Evolutionary conservation across 768 basidiomycete genomes (phyloP).

Genomic region (Asterophora lycoperdoides): DNA sequence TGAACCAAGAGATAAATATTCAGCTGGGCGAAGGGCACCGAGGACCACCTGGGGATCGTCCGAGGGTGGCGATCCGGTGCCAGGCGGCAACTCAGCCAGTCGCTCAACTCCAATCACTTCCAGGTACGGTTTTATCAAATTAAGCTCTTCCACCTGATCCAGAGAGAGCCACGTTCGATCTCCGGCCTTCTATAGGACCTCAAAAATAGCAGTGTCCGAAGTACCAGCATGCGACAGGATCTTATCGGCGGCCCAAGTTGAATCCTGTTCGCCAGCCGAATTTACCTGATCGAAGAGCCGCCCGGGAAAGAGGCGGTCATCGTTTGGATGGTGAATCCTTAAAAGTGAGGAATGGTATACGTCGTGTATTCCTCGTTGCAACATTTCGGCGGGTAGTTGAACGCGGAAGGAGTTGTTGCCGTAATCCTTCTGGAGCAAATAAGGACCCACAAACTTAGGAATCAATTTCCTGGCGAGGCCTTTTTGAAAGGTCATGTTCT

Average conservation of each 20-base stretch:
- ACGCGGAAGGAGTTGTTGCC: constrained; percentile 8
- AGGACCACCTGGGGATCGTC: constrained; percentile 5
- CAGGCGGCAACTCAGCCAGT: neutral
- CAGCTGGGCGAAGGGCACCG: neutral
- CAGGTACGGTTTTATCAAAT: neutral
- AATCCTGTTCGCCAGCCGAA: neutral
- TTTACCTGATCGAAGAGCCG: neutral
- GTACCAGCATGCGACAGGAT: neutral
- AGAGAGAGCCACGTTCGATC: constrained; percentile 3
- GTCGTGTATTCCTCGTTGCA: constrained; percentile 16
- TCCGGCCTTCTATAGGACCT: constrained; percentile 1
- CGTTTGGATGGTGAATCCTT: constrained; percentile 19
- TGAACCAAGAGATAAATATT: too few relatives aligned
- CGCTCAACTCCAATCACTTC: constrained; percentile 1
- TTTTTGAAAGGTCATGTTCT: constrained; percentile 3
- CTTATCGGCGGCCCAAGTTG: constrained; percentile 4
- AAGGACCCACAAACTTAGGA: neutral
- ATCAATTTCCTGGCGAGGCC: neutral
- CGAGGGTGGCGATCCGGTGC: neutral
- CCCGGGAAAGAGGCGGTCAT: constrained; percentile 24
- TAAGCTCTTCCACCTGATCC: neutral
- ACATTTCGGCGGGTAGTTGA: constrained; percentile 15
- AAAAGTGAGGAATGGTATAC: constrained; percentile 30
- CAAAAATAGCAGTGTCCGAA: neutral
- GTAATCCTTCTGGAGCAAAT: neutral